phyloP scores from a whole-genome alignment of 2,329 filamentous ascomycete genomes.

The Tothia fuscella region DNA sequence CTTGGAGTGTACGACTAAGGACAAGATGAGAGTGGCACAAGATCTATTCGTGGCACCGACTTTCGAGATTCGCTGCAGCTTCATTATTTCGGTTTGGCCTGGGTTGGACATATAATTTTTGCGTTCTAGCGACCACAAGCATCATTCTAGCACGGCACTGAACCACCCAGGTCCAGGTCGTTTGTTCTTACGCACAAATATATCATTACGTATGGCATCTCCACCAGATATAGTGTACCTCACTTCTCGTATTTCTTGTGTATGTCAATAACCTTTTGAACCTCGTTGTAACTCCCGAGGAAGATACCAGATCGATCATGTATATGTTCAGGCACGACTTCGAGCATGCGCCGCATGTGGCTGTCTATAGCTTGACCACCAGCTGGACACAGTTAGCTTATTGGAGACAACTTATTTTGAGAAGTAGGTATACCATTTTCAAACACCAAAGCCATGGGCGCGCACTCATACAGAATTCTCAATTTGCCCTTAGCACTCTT shows the following conservation, averaged over 20 bases:
- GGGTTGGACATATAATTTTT: too few species aligned
- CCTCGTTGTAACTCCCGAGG: conserved; percentile 85
- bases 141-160: too few species aligned
- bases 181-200: too few species aligned
- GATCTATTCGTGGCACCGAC: too few species aligned
- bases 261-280: conserved; percentile 85
- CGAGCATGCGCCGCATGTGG: conserved; percentile 82
- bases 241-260: conserved; percentile 46
- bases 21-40: too few species aligned
- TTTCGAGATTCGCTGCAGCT: too few species aligned
- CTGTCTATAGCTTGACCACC: conserved; percentile 87
- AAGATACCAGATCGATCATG: conserved; percentile 95
- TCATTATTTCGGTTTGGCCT: too few species aligned
- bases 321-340: conserved; percentile 80
- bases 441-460: conserved; percentile 97
- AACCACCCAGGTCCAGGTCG: too few species aligned
- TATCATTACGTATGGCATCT: too few species aligned
- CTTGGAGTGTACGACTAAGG: too few species aligned
- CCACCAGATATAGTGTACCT: too few species aligned
- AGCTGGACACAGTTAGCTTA: conserved; percentile 38
- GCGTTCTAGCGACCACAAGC: too few species aligned
- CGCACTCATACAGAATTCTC: conserved; percentile 94
- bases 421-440: conserved; percentile 74
- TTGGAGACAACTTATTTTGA: not conserved
- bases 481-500: conserved; percentile 98